A percentile compares a stretch with the other conserved stretches of the same genome.
phyloP scores from a whole-genome alignment of 208 protist genomes.

The Acanthamoeba lenticulata region DNA sequence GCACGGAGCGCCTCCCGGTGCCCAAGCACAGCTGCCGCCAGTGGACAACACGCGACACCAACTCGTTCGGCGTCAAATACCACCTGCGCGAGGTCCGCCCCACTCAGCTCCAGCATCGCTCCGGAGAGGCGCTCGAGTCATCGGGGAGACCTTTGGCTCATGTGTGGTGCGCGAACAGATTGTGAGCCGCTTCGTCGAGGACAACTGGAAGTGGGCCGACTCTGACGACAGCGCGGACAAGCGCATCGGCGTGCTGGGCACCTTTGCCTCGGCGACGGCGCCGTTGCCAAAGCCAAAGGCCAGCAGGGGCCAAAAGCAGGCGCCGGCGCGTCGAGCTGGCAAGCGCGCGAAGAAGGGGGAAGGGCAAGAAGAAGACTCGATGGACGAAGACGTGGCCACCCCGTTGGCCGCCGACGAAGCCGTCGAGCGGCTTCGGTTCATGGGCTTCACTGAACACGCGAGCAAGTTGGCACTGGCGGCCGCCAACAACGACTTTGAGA shows the following conservation, averaged over 20 bases:
- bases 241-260: background rate
- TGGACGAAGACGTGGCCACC: background rate
- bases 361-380: too few species aligned
- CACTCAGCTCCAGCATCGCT: background rate
- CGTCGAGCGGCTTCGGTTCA: background rate
- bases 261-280: background rate
- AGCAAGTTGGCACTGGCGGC: background rate
- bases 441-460: background rate
- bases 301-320: too few species aligned
- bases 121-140: background rate
- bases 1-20: background rate
- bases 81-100: background rate
- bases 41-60: background rate
- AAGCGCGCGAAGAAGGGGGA: background rate
- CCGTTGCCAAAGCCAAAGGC: background rate
- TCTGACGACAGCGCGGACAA: background rate
- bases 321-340: too few species aligned
- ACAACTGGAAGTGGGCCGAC: conserved; percentile 46
- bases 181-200: conserved; percentile 12
- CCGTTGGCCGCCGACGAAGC: background rate
- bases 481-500: background rate
- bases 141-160: background rate
- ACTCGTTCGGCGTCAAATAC: conserved; percentile 40
- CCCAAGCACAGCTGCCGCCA: conserved; percentile 23
- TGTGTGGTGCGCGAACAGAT: background rate